These are phyloP conservation scores for Saxophila tyrrhenica DNA, from an alignment of 495 filamentous ascomycete genomes.

Conservation along the genomic window DNA sequence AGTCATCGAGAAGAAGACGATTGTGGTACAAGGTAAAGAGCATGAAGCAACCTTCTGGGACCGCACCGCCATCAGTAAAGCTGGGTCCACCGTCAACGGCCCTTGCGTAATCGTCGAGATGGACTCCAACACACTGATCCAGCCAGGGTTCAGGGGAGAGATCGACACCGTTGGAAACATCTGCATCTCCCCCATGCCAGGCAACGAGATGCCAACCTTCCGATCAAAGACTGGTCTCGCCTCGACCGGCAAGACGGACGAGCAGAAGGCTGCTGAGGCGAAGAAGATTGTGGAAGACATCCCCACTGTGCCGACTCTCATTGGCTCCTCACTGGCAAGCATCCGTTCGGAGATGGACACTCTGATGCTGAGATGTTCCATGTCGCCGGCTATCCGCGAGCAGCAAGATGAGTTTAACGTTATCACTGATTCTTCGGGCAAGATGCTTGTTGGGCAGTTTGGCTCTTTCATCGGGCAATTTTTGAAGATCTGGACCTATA, in stretches of 20 bases:
- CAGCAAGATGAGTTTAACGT: constrained; percentile 45
- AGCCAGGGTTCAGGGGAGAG: constrained; percentile 36
- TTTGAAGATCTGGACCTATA: constrained; percentile 31
- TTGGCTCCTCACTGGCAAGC: constrained; percentile 35
- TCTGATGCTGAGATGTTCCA: constrained; percentile 40
- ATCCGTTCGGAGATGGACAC: constrained; percentile 42
- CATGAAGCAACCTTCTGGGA: constrained; percentile 36
- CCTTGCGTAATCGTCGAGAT: constrained; percentile 41
- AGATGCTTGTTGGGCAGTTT: constrained; percentile 43
- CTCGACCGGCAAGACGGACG: constrained; percentile 15
- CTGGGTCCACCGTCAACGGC: constrained; percentile 32
- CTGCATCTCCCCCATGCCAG: constrained; percentile 30
- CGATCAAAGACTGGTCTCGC: neutral
- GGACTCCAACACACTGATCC: constrained; percentile 41
- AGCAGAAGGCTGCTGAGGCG: constrained; percentile 23
- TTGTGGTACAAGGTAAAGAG: constrained; percentile 33
- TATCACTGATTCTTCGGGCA: constrained; percentile 36
- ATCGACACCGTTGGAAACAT: constrained; percentile 39
- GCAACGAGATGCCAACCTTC: constrained; percentile 13
- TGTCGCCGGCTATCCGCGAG: constrained; percentile 42
- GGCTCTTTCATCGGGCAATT: constrained; percentile 42
- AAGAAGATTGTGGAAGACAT: constrained; percentile 29
- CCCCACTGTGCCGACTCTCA: constrained; percentile 24
- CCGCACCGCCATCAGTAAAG: constrained; percentile 31
- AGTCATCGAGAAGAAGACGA: constrained; percentile 25